Evolutionary conservation across 805 yeast species (phyloP).

Genomic region (Monosporozyma servazzii): DNA sequence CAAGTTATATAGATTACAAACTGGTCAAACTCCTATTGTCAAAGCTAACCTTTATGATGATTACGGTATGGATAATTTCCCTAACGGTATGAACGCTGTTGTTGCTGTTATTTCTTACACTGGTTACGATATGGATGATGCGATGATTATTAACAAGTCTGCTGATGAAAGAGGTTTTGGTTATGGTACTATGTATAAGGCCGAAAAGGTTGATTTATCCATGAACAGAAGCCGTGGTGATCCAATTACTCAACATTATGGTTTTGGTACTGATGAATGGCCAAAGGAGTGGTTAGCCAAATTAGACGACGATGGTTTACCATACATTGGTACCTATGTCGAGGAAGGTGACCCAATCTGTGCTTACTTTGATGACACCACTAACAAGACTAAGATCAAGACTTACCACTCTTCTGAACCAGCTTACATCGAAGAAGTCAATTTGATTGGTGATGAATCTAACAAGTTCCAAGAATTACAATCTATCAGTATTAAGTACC

Average conservation of each 20-base stretch:
- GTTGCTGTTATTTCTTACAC: constrained; percentile 98
- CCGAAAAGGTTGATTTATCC: constrained; percentile 79
- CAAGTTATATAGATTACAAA: constrained; percentile 83
- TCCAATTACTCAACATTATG: constrained; percentile 88
- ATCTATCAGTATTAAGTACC: constrained; percentile 73
- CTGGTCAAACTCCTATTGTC: constrained; percentile 96
- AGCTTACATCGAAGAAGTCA: constrained; percentile 91
- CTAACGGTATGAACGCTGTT: constrained; percentile 96
- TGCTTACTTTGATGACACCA: constrained; percentile 84
- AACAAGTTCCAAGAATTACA: constrained; percentile 67
- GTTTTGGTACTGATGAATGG: constrained; percentile 89
- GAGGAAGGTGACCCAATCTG: constrained; percentile 94
- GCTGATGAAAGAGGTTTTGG: constrained; percentile 98
- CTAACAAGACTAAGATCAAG: constrained; percentile 84
- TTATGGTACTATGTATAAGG: constrained; percentile 92
- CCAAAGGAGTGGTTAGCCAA: constrained; percentile 85
- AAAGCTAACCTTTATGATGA: constrained; percentile 89
- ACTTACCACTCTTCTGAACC: constrained; percentile 92
- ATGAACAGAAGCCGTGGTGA: constrained; percentile 80
- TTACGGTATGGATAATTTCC: constrained; percentile 96
- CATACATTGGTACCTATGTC: constrained; percentile 76
- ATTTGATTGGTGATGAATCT: constrained; percentile 75
- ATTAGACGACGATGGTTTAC: constrained; percentile 87
- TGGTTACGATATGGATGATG: constrained; percentile 99
- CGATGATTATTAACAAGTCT: constrained; percentile 94